Base-by-base conservation (phyloP, 352 stramenopile species). In the Phytophthora crassamura region DNA sequence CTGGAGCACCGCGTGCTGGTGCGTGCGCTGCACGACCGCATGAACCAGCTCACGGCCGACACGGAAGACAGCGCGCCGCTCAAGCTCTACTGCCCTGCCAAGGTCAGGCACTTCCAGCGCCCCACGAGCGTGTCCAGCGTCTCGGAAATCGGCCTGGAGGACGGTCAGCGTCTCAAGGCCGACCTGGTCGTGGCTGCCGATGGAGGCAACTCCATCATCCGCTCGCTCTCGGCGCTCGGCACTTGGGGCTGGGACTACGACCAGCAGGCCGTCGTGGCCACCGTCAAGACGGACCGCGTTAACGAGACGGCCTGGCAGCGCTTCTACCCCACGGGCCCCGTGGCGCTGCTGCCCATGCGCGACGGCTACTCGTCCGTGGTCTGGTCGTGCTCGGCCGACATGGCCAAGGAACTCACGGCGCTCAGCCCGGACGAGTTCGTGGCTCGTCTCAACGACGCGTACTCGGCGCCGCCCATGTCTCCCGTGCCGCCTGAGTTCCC, bases 201-300 rank as follows among this genome's bases (percentile, higher is more conserved):
- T 56, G 92, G 92, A 41, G 89, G 84, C 56, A 91, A 93, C 69
- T 98, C 91, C 64, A 90, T 95, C 68, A 80, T 95, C 45, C 88
- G 90, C 46, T 86, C 82, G 64, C 74, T 97, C 38, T 88, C 89
- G 53, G 89, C 86, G 7, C 77, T 98, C 15, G 82, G 84, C 56
- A 96, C 88, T 4, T 98, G 88, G 85, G 93, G 90, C 43, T 98
- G 90, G 90, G 85, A 94, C 60, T 98, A 98, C 72, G 90, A 96
- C 67, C 93, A 98, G 63, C 80, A 95, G 50, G 93, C 90, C 0
- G 82, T 98, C 16, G 93, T 98, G n/a, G 86, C 86, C 4, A 97
- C 90, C 10, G 87, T 98, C 59, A 95, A 93, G 79, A 95, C 84
- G 4, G 85, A 91, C 59, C 54, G 71, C n/a, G 65, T 78, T 20